Evolutionary conservation across 306 rosid genomes (phyloP).

Genomic region (Arachis hypogaea): DNA sequence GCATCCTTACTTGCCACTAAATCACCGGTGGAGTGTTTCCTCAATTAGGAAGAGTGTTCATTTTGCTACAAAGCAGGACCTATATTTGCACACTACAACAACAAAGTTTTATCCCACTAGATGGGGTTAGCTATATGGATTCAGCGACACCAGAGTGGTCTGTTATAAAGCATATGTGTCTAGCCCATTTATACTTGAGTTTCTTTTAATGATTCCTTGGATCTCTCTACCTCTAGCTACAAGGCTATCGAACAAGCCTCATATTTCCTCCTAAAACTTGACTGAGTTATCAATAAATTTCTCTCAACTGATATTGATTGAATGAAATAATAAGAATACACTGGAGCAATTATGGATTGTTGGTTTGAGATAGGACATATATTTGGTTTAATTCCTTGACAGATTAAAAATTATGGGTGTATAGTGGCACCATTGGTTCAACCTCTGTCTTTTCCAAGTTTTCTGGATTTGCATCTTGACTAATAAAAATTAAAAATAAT

Average conservation of each 20-base stretch:
- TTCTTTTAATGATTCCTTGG: not conserved
- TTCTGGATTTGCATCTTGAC: not conserved
- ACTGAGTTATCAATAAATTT: not conserved
- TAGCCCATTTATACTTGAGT: not conserved
- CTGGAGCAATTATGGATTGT: not conserved
- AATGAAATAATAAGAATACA: not conserved
- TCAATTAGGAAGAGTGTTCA: not conserved
- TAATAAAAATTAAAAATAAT: not conserved
- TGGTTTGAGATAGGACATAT: conserved; percentile 24
- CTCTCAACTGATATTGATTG: conserved; percentile 1
- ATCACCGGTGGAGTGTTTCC: not conserved
- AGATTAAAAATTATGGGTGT: not conserved
- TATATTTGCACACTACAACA: not conserved
- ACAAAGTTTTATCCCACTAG: too few species aligned
- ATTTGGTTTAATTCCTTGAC: conserved; percentile 14
- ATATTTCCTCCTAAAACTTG: too few species aligned
- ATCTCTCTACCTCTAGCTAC: too few species aligned
- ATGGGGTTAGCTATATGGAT: too few species aligned
- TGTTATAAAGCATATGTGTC: too few species aligned
- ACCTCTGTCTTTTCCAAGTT: conserved; percentile 15
- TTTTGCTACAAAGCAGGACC: not conserved
- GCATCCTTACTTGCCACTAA: not conserved
- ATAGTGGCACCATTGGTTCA: conserved; percentile 16
- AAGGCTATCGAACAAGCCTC: not conserved
- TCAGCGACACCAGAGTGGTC: too few species aligned